Percentiles rank a stretch among this genome's conserved stretches.
Conservation (phyloP, 495 filamentous ascomycete genomes). For the Penicillium coprophilum region DNA sequence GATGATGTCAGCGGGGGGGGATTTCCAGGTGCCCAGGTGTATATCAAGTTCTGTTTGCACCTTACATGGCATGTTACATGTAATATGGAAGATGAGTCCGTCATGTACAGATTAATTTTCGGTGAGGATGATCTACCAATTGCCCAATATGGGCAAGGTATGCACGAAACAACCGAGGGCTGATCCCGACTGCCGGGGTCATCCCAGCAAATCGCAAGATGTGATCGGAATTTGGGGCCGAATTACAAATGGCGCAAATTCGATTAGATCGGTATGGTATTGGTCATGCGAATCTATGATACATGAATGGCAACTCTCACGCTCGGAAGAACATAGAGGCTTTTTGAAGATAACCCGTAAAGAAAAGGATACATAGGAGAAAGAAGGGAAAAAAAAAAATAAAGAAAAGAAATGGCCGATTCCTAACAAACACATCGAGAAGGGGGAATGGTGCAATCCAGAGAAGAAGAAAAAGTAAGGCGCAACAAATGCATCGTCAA, state of each 20-base stretch:
- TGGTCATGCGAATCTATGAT: constrained; percentile 38
- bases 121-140: neutral
- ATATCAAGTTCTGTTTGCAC: neutral
- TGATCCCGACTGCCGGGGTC: neutral
- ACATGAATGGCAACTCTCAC: constrained; percentile 36
- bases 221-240: neutral
- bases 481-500: constrained; percentile 22
- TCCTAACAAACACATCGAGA: constrained; percentile 9
- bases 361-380: constrained; percentile 29
- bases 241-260: neutral
- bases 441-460: constrained; percentile 14
- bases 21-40: constrained; percentile 11
- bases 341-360: constrained; percentile 28
- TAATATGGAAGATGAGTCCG: no score
- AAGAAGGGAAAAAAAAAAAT: constrained; percentile 21
- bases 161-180: neutral
- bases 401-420: constrained; percentile 20
- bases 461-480: constrained; percentile 34
- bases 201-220: neutral
- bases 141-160: neutral
- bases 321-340: constrained; percentile 13
- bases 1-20: constrained; percentile 43
- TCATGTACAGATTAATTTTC: neutral
- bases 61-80: neutral
- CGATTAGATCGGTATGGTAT: constrained; percentile 28